Base-by-base conservation (phyloP, 257 asterid species). In the Orobanche coerulescens region DNA sequence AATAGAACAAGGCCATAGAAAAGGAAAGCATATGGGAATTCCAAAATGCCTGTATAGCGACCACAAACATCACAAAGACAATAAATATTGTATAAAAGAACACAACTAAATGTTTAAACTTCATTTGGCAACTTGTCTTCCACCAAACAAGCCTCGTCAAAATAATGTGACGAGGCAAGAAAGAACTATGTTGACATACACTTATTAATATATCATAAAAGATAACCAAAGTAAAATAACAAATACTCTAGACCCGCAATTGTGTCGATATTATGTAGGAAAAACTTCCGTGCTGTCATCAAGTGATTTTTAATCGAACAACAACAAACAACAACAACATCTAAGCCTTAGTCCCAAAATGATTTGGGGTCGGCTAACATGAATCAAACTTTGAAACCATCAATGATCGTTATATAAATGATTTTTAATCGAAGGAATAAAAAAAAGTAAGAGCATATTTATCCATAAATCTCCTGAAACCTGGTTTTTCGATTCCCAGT, bases 111-210 rank as follows among this genome's bases (percentile, higher is more conserved):
- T 13, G 23, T 26, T 37, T 8, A 51, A 59, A 68, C 26, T 48
- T 68, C 60, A 59, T 68, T 26, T 4, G 16, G 39, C 25, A 43
- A 62, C 52, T 16, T 69, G 64, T 53, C 25, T 40, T n/a, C 50
- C 9, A 25, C 11, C 10, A 25, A 53, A 63, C 50, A 65, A 39
- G 15, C 4, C 1, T 5, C 57, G 42, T 48, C 20, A 52, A 15
- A 39, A 46, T 61, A 25, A 2, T 42, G 15, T 11, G 11, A 25
- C 18, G 11, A 16, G 24, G 24, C 33, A 54, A 14, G 50, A 33
- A 55, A 13, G 4, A 70, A 34, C 15, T 2, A 20, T 12, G 0
- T 19, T 12, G 33, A 2, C 33, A 44, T 43, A 61, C 56, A 43
- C 47, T 42, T 2, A 22, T 53, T 26, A 37, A 37, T 15, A 52